Evolutionary conservation across 2,329 filamentous ascomycete genomes (phyloP).

Genomic region (Botryosphaeria agaves): DNA sequence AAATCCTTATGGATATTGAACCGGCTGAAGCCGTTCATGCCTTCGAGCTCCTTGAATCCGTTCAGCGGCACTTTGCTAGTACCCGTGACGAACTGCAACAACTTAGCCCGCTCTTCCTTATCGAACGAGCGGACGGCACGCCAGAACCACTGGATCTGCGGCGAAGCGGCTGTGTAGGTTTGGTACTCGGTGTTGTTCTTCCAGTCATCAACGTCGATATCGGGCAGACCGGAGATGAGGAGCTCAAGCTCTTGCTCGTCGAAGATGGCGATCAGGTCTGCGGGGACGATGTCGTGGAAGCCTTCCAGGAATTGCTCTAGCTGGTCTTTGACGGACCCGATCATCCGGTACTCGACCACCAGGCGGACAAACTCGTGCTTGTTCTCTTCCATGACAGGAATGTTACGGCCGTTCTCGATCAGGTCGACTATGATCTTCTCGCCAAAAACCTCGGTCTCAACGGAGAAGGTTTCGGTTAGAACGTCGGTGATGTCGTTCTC

Average conservation of each 20-base stretch:
- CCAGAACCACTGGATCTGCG: constrained; percentile 99
- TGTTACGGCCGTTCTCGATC: constrained; percentile 72
- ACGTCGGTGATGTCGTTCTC: constrained; percentile 98
- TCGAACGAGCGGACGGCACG: constrained; percentile 91
- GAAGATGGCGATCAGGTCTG: constrained; percentile 89
- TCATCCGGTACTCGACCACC: constrained; percentile 84
- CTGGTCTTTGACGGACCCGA: constrained; percentile 84
- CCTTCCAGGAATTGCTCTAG: constrained; percentile 78
- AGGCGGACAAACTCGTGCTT: constrained; percentile 95
- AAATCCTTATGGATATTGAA: constrained; percentile 99
- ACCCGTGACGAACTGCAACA: constrained; percentile 94
- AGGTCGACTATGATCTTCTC: constrained; percentile 77
- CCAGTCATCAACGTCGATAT: constrained; percentile 98
- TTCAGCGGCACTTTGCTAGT: constrained; percentile 97
- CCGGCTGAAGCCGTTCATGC: constrained; percentile 94
- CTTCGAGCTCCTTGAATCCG: constrained; percentile 96
- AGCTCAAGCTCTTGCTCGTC: constrained; percentile 96
- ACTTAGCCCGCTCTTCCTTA: constrained; percentile 94
- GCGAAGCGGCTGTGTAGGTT: constrained; percentile 86
- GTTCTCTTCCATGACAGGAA: constrained; percentile 91
- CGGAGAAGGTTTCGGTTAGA: constrained; percentile 88
- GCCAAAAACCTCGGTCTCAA: constrained; percentile 88
- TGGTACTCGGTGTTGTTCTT: constrained; percentile 98
- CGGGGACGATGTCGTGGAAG: constrained; percentile 96
- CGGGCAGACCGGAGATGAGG: constrained; percentile 87